These are phyloP conservation scores for Ormosia semicastrata DNA, from an alignment of 306 rosid genomes.

Conservation along the genomic window DNA sequence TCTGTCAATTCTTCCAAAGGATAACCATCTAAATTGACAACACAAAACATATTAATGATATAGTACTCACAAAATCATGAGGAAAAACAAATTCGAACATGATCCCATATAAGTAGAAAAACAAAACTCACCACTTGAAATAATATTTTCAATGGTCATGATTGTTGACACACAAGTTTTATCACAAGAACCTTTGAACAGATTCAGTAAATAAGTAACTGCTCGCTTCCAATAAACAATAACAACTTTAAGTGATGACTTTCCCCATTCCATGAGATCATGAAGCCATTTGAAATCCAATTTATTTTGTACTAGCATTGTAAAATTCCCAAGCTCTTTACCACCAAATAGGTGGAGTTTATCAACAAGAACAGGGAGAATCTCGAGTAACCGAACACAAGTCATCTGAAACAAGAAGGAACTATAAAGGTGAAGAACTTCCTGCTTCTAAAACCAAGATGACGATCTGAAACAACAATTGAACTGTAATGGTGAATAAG, in stretches of 20 bases:
- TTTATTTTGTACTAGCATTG: conserved; percentile 34
- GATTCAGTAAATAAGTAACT: conserved; percentile 58
- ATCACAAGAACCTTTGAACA: conserved; percentile 54
- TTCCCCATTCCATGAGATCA: conserved; percentile 90
- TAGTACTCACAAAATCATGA: neutral
- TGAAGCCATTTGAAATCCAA: conserved; percentile 71
- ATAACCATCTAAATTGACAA: conserved; percentile 55
- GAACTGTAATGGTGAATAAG: conserved; percentile 7
- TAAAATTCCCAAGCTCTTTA: conserved; percentile 37
- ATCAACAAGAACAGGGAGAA: conserved; percentile 74
- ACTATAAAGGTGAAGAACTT: conserved; percentile 33
- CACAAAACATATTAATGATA: conserved; percentile 22
- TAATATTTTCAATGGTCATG: conserved; percentile 62
- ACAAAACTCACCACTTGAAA: conserved; percentile 61
- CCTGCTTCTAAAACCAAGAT: conserved; percentile 24
- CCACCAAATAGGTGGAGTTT: conserved; percentile 35
- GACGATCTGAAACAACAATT: conserved; percentile 14
- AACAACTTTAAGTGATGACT: conserved; percentile 82
- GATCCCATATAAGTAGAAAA: neutral
- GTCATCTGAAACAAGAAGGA: conserved; percentile 79
- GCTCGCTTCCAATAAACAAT: conserved; percentile 83
- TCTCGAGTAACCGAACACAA: conserved; percentile 91
- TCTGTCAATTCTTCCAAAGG: conserved; percentile 65
- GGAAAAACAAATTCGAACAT: neutral
- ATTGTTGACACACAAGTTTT: conserved; percentile 46